Evolutionary conservation across 2,329 filamentous ascomycete species (phyloP).

Genomic region (Amphichorda felina): DNA sequence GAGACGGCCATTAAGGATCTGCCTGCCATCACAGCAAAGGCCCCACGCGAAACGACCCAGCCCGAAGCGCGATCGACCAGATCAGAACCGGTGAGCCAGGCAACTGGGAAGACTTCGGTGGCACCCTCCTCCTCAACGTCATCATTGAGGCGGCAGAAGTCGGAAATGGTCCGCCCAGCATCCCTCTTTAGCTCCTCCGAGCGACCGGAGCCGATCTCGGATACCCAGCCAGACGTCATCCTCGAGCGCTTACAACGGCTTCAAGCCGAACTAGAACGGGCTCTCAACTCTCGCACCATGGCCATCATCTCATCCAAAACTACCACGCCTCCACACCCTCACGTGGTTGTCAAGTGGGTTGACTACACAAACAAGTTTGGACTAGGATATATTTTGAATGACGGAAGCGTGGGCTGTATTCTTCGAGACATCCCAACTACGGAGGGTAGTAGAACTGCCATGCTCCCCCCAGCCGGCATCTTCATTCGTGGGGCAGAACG

Average conservation of each 20-base stretch:
- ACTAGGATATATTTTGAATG: constrained; percentile 71
- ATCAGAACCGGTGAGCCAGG: constrained; percentile 5
- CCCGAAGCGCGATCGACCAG: not conserved
- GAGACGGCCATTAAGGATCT: constrained; percentile 11
- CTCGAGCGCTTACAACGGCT: constrained; percentile 42
- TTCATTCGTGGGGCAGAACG: constrained; percentile 60
- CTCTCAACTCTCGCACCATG: constrained; percentile 51
- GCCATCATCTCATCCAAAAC: constrained; percentile 45
- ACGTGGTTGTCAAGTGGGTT: constrained; percentile 70
- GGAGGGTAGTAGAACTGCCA: constrained; percentile 34
- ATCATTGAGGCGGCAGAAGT: constrained; percentile 14
- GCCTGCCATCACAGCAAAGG: not conserved
- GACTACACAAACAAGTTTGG: constrained; percentile 84
- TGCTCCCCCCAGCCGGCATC: constrained; percentile 58
- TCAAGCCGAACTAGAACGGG: constrained; percentile 49
- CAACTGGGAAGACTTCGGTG: constrained; percentile 17
- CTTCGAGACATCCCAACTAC: constrained; percentile 42
- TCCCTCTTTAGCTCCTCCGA: constrained; percentile 47
- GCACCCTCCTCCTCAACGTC: constrained; percentile 9
- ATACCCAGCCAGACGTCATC: constrained; percentile 45
- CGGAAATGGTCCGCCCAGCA: constrained; percentile 21
- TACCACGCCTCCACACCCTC: constrained; percentile 41
- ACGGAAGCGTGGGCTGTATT: constrained; percentile 68
- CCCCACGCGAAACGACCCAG: not conserved
- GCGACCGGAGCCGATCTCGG: constrained; percentile 33